phyloP scores from a whole-genome alignment of 352 stramenopile genomes.

The Halophytophthora batemanensis region DNA sequence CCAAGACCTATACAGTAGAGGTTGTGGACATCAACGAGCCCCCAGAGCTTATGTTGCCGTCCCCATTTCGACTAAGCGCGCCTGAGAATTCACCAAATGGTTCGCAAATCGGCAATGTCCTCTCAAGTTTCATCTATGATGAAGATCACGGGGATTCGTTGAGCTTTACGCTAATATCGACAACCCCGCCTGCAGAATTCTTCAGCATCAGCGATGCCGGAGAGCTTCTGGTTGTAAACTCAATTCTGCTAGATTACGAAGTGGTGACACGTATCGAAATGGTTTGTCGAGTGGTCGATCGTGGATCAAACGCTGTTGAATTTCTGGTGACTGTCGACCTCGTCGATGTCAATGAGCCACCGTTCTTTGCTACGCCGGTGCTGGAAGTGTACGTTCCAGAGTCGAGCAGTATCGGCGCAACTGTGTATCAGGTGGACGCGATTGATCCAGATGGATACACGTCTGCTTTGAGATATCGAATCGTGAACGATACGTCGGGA shows the following conservation, averaged over 20 bases:
- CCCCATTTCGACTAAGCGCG: slow-evolving; percentile 11
- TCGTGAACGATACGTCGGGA: slow-evolving; percentile 3
- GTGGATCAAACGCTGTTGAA: slow-evolving; percentile 5
- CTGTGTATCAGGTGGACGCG: slow-evolving; percentile 11
- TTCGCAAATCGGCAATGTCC: slow-evolving; percentile 7
- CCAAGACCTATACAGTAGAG: slow-evolving; percentile 11
- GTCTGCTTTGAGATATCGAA: slow-evolving; percentile 12
- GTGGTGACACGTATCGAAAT: slow-evolving; percentile 5
- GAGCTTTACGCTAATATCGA: slow-evolving; percentile 4
- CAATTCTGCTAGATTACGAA: slow-evolving; percentile 17
- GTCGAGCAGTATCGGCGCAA: slow-evolving; percentile 1
- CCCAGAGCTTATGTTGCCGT: slow-evolving; percentile 1
- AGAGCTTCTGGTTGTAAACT: slow-evolving; percentile 16
- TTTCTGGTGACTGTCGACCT: slow-evolving; percentile 17
- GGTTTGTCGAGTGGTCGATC: slow-evolving; percentile 16
- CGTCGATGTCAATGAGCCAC: slow-evolving; percentile 20
- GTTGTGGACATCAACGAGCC: slow-evolving; percentile 21
- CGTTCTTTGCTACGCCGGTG: slow-evolving; percentile 10
- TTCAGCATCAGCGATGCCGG: slow-evolving; percentile 10
- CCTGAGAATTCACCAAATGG: slow-evolving; percentile 22
- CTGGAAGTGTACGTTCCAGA: slow-evolving; percentile 17
- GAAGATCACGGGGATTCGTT: slow-evolving; percentile 17
- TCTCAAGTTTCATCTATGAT: slow-evolving; percentile 18
- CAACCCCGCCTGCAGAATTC: slow-evolving; percentile 3
- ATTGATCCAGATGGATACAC: slow-evolving; percentile 17